Base-by-base conservation (phyloP, 805 yeast genomes). In the Ogataea haglerorum region DNA sequence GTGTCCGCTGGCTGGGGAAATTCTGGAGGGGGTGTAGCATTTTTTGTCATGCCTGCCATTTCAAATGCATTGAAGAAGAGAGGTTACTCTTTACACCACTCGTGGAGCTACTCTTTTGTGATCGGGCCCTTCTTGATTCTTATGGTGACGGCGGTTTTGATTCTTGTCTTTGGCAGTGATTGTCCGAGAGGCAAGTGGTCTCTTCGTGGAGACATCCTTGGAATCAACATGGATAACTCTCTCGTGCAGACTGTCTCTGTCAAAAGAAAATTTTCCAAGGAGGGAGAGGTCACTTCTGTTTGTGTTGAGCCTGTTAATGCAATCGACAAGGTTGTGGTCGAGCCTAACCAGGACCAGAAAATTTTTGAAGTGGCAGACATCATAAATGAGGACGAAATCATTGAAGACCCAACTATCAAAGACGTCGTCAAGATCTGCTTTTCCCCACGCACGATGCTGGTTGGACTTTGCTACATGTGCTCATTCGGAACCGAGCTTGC, bases 141-240 rank as follows among this genome's bases (percentile, higher is more conserved):
- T 34, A 15, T 57, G 18, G 42, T 52, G 34, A 61, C 62, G 12
- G 65, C 65, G 2, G 19, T 36, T 10, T 10, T 53, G 17, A 47
- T 48, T 19, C 31, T 57, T 2, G 12, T 59, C 3, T 49, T 61
- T 39, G 66, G 65, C 1, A 51, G 48, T 16, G 68, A 63, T 42
- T 62, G 65, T 40, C 68, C 68, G 8, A 63, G 57, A 38, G 68
- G 67, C 14, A 50, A 48, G 31, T 64, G 68, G 68, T 43, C 57
- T 1, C 44, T 56, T 32, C 54, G 68, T 42, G 51, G 37, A 9
- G 53, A 51, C 41, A 38, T 59, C 2, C 41, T 56, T 12, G 48
- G 52, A 3, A 44, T 57, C 28, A 54, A 58, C 9, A 41, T 56
- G 34, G 60, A 58, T 42, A 56, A 55, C 21, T 44, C 52, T 13